A percentile compares a stretch with the other conserved stretches of the same genome.
Evolutionary conservation across 495 filamentous ascomycete genomes (phyloP).

Genomic region (Neurospora pannonica): DNA sequence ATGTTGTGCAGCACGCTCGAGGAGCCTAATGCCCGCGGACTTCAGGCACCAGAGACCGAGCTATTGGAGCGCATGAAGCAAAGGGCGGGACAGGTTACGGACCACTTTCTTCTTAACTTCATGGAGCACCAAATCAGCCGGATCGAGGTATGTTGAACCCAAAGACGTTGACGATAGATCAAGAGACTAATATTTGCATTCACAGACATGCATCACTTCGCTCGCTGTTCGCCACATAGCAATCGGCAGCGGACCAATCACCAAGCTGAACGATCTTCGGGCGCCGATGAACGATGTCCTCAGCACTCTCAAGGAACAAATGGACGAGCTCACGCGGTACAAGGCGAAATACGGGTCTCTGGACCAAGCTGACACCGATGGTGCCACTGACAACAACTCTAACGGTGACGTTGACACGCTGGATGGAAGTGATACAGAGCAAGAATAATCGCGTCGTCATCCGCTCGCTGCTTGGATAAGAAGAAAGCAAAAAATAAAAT

Average conservation of each 20-base stretch:
- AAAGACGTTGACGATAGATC: neutral
- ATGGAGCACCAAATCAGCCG: constrained; percentile 89
- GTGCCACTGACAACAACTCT: neutral
- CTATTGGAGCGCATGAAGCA: constrained; percentile 76
- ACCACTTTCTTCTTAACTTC: constrained; percentile 74
- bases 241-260: constrained; percentile 29
- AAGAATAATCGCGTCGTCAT: constrained; percentile 13
- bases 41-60: constrained; percentile 69
- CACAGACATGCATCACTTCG: constrained; percentile 50
- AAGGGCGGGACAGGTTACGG: constrained; percentile 75
- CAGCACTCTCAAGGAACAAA: constrained; percentile 28
- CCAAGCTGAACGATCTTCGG: constrained; percentile 35
- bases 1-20: constrained; percentile 84
- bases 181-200: constrained; percentile 4
- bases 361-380: neutral
- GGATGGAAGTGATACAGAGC: constrained; percentile 22
- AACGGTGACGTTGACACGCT: neutral
- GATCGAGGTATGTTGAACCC: constrained; percentile 66
- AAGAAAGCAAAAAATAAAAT: neutral
- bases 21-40: constrained; percentile 41
- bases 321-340: constrained; percentile 39
- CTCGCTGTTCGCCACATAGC: constrained; percentile 57
- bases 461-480: neutral
- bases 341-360: constrained; percentile 36
- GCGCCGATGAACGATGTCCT: constrained; percentile 42